Base-by-base conservation (phyloP, 768 basidiomycete species). In the Leccinum olivaceopallidum region DNA sequence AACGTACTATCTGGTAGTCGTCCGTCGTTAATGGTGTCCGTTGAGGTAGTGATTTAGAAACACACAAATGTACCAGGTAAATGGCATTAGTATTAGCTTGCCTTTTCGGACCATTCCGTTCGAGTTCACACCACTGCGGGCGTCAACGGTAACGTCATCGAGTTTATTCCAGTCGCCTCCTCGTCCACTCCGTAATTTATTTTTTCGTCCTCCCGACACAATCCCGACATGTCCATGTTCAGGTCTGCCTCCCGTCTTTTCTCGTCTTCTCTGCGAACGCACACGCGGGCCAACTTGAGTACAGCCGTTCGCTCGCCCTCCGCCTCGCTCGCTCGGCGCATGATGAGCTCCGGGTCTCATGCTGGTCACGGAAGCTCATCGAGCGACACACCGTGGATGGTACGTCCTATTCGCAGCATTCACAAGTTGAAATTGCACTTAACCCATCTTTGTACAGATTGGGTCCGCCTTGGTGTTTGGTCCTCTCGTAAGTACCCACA, bases 401-500 rank as follows among this genome's bases (percentile, higher is more conserved):
- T 74, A 36, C 36, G 74, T 67, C 51, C 44, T 9, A 30, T 36
- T 7, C 2, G 20, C 24, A 16, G 37, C 28, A 6, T 37, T 16
- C 57, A 48, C 26, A 24, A 6, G 26, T 3, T 16, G 7, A 24
- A 54, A 26, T 53, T 58, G 9, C 49, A 1, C 52, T 56, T 36
- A 44, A 47, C 28, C 6, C 34, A 20, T 61, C 42, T 22, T 32
- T 32, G 22, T 5, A 4, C 28, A 74, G 74, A 62, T 74, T 48
- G 74, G 74, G 48, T 75, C 73, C 14, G 71, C 69, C 18, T 53
- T 74, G 39, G 59, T 73, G 53, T 74, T 74, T 48, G 74, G 74
- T 57, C 69, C 73, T 55, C 58, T 64, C 57, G 74, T 76, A 47
- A 50, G 73, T 61, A 20, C 51, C 53, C 56, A 24, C 9, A 26